Conservation (phyloP, 1,284 basidiomycete species). For the Termitomyces sp. region DNA sequence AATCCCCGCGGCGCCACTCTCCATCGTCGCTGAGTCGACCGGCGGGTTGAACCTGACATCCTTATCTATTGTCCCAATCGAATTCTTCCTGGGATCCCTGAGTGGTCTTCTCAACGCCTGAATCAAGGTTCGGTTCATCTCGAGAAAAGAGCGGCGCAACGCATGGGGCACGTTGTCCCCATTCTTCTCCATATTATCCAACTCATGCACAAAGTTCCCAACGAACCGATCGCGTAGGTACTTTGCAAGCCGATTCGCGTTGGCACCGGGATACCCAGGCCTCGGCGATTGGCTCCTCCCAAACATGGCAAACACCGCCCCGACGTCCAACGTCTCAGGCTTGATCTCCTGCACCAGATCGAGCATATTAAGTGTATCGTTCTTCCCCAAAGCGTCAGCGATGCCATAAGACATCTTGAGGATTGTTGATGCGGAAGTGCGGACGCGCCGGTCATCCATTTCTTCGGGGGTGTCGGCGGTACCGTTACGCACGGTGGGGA, state of each 20-base stretch:
- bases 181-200: slow-evolving; percentile 42
- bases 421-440: slow-evolving; percentile 88
- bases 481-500: slow-evolving; percentile 50
- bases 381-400: slow-evolving; percentile 85
- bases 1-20: slow-evolving; percentile 83
- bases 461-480: slow-evolving; percentile 77
- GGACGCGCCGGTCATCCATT: slow-evolving; percentile 84
- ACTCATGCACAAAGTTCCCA: slow-evolving; percentile 52
- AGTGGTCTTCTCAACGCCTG: background rate
- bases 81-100: slow-evolving; percentile 4
- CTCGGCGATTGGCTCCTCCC: slow-evolving; percentile 68
- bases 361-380: slow-evolving; percentile 82
- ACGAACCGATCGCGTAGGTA: slow-evolving; percentile 81
- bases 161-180: slow-evolving; percentile 67
- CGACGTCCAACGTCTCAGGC: slow-evolving; percentile 43
- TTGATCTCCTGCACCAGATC: slow-evolving; percentile 89
- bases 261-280: slow-evolving; percentile 33
- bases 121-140: slow-evolving; percentile 78
- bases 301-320: slow-evolving; percentile 94
- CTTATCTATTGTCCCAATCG: background rate
- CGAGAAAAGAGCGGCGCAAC: slow-evolving; percentile 80
- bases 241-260: slow-evolving; percentile 66
- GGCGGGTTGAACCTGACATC: slow-evolving; percentile 15
- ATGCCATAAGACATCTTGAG: slow-evolving; percentile 97
- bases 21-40: slow-evolving; percentile 43